phyloP scores from a whole-genome alignment of 768 basidiomycete species.

The Leucocoprinus leucothites region DNA sequence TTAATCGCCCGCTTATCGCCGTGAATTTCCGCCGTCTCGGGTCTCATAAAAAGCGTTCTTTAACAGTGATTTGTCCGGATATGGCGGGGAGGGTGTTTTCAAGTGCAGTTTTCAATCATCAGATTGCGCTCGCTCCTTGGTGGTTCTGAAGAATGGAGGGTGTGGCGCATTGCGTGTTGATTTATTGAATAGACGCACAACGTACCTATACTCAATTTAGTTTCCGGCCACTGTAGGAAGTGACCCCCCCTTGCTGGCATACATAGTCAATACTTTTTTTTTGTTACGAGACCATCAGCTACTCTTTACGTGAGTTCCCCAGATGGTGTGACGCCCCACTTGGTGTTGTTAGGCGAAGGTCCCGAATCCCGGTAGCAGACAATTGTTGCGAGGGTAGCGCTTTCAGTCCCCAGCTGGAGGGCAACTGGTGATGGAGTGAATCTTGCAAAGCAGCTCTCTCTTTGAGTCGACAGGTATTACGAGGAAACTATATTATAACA shows the following conservation, averaged over 20 bases:
- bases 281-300: conserved; percentile 2
- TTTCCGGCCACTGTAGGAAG: background rate
- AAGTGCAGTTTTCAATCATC: background rate
- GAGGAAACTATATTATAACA: no score
- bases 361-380: background rate
- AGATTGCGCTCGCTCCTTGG: background rate
- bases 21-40: background rate
- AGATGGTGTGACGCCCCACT: background rate
- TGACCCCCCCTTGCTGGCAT: background rate
- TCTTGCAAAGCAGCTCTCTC: no score
- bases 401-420: background rate
- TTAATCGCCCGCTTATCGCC: conserved; percentile 8
- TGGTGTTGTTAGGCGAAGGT: no score
- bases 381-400: no score
- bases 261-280: background rate
- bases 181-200: background rate
- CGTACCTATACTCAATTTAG: no score
- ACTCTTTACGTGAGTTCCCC: conserved; percentile 4
- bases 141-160: conserved; percentile 7
- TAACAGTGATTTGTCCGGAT: conserved; percentile 5
- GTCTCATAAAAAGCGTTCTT: background rate
- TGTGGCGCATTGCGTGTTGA: background rate
- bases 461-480: no score
- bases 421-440: background rate
- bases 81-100: background rate